Evolutionary conservation across 2,329 filamentous ascomycete genomes (phyloP), one percentile per base, ranked within the genome.

Genomic region (Aspergillus pseudoglaucus): DNA sequence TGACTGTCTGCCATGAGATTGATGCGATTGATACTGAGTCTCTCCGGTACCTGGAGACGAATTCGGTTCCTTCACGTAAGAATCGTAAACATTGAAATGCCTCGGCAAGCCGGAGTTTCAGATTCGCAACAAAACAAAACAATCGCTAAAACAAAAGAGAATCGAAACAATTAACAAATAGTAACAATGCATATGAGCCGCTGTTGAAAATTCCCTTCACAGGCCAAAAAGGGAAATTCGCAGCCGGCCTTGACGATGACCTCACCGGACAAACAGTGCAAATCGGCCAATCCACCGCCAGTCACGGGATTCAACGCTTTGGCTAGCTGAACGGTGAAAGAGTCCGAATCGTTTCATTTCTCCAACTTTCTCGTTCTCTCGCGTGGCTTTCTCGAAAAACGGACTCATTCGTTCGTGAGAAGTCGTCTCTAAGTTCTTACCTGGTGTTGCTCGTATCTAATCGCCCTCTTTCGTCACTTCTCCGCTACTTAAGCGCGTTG

Each of bases 231-330:
- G 9, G 20, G 15, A 15, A 42, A 18, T 27, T 25, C 18, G 41
- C 20, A 35, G 23, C 10, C 41, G 18, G 23, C 20, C 2, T 42
- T 43, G 48, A 32, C 48, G 39, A 58, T 59, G 55, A 59, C 54
- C 51, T 59, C 55, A 59, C 53, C 23, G 48, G 46, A 52, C 62
- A 66, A 66, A 65, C 63, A 59, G 46, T 64, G 62, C 61, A 65
- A 64, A 66, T 35, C 15, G 17, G 42, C 56, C 56, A 35, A 17
- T 10, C 49, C 53, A 49, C 56, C 56, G 52, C 47, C 46, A 35
- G 32, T 25, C 32, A 35, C 18, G 32, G 37, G 37, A 39, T 39
- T 30, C 9, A 10, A 30, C 25, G 4, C 25, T 27, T 27, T 30
- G 25, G 25, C 22, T 22, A 30, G 10, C 25, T 30, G 25, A 30